Evolutionary conservation across 305 asterid species (phyloP).

Genomic region (Fraxinus albicans): DNA sequence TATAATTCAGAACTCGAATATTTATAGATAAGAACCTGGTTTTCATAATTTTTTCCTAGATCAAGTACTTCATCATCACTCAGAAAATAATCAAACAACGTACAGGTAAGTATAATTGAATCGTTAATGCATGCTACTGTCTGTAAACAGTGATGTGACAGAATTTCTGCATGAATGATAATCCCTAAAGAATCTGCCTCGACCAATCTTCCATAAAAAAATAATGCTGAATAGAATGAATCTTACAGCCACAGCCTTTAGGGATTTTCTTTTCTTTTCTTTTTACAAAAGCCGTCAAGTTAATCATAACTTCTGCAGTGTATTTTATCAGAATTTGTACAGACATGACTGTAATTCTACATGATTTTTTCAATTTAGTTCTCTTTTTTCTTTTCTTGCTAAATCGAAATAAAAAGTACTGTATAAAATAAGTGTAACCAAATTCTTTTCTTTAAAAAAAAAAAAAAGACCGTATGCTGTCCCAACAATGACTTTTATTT

Average conservation of each 20-base stretch:
- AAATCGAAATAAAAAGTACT: background rate
- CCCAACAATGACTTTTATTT: background rate
- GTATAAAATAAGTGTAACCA: background rate
- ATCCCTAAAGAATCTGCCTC: background rate
- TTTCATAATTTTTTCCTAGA: background rate
- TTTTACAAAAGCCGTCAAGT: background rate
- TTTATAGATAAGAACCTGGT: background rate
- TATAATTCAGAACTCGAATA: background rate
- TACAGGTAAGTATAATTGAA: background rate
- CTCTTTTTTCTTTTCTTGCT: background rate
- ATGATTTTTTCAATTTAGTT: background rate
- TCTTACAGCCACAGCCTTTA: background rate
- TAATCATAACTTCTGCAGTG: background rate
- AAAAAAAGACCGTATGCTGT: background rate
- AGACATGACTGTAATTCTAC: background rate
- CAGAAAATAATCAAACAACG: background rate
- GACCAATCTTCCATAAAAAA: background rate
- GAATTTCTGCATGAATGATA: background rate
- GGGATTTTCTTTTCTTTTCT: background rate
- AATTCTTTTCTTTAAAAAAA: background rate
- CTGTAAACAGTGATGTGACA: background rate
- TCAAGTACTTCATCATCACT: background rate
- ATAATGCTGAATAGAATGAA: background rate
- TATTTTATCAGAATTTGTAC: background rate
- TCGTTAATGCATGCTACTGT: constrained; percentile 3